A percentile compares a stretch with the other conserved stretches of the same genome.
phyloP scores from a whole-genome alignment of 768 basidiomycete species.

The Naganishia randhawae region DNA sequence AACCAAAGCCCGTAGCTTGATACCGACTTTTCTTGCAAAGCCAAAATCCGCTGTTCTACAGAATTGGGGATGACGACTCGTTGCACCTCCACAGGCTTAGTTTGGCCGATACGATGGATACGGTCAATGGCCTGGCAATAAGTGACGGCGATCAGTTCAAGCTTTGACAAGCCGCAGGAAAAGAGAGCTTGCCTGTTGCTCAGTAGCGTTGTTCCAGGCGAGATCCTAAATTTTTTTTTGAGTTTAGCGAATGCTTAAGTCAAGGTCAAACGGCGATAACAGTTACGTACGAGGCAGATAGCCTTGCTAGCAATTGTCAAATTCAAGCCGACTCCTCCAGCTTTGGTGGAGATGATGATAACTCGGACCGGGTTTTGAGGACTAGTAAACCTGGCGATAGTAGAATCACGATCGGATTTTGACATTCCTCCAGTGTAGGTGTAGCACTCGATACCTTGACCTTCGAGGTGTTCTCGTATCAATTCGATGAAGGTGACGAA shows the following conservation, averaged over 20 bases:
- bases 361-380: slow-evolving; percentile 39
- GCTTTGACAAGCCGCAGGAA: neutral
- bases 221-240: slow-evolving; percentile 37
- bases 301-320: slow-evolving; percentile 41
- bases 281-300: slow-evolving; percentile 32
- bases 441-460: slow-evolving; percentile 47
- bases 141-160: neutral
- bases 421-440: slow-evolving; percentile 51
- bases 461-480: slow-evolving; percentile 62
- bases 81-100: slow-evolving; percentile 44
- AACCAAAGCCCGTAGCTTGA: slow-evolving; percentile 40
- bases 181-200: slow-evolving; percentile 31
- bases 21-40: slow-evolving; percentile 58
- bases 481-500: slow-evolving; percentile 67
- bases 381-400: slow-evolving; percentile 43
- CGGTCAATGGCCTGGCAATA: slow-evolving; percentile 49
- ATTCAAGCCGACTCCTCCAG: slow-evolving; percentile 50
- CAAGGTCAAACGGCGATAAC: neutral
- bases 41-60: slow-evolving; percentile 65
- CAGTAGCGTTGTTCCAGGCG: slow-evolving; percentile 51
- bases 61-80: slow-evolving; percentile 50
- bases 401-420: slow-evolving; percentile 40
- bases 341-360: slow-evolving; percentile 51
- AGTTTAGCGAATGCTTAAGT: neutral
- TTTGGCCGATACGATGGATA: slow-evolving; percentile 52